phyloP scores from a whole-genome alignment of 176 grass and related monocot genomes.

The Guadua angustifolia region DNA sequence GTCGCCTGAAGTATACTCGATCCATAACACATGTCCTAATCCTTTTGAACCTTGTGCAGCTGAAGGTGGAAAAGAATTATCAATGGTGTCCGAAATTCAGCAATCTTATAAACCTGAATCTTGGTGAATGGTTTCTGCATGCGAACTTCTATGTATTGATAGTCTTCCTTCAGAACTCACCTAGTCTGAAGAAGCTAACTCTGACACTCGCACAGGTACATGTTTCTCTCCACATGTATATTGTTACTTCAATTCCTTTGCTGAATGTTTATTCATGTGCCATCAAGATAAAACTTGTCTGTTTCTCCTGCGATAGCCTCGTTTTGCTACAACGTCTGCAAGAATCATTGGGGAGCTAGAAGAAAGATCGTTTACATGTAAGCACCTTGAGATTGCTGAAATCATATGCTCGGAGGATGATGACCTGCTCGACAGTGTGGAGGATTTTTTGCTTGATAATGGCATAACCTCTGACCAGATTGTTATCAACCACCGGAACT shows the following conservation, averaged over 20 bases:
- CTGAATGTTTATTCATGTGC: neutral
- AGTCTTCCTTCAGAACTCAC: conserved; percentile 46
- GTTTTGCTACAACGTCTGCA: rapidly evolving
- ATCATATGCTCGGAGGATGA: conserved; percentile 15
- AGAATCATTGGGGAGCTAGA: neutral
- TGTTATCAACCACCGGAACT: neutral
- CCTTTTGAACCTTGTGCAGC: conserved; percentile 8
- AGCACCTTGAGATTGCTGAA: conserved; percentile 27
- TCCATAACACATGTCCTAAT: neutral
- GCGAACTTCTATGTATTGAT: neutral
- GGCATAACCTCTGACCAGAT: conserved; percentile 23
- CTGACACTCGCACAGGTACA: neutral
- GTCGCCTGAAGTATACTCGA: too few species aligned
- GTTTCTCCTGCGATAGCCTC: neutral
- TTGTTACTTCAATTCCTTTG: neutral
- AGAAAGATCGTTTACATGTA: conserved; percentile 39
- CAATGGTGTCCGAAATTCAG: conserved; percentile 25
- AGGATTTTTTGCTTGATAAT: neutral
- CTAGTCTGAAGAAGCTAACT: conserved; percentile 23
- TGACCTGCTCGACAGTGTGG: neutral
- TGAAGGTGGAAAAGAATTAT: neutral
- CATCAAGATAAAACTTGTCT: neutral
- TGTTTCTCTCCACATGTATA: neutral
- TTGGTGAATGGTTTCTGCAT: neutral
- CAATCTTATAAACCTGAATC: conserved; percentile 43